These are phyloP conservation scores for Camelina hispida DNA, from an alignment of 345 rosid species.

Conservation along the genomic window DNA sequence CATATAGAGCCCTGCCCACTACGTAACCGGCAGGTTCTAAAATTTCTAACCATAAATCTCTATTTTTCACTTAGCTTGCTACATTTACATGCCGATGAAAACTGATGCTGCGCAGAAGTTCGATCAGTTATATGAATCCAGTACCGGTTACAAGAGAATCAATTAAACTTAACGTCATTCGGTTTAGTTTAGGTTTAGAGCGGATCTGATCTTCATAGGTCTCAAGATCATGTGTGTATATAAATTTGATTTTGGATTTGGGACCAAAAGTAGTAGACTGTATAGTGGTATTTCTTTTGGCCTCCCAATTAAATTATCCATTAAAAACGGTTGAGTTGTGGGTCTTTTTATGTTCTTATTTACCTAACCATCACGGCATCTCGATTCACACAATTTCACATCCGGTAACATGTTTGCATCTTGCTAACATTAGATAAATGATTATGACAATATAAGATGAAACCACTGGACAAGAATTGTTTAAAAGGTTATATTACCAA, in stretches of 20 bases:
- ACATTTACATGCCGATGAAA: neutral
- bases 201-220: constrained; percentile 7
- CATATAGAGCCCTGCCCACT: constrained; percentile 19
- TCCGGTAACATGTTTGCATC: neutral
- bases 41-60: neutral
- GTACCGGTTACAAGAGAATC: neutral
- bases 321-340: constrained; percentile 28
- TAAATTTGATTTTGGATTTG: neutral
- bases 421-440: too few species aligned
- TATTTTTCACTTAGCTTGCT: neutral
- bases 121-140: neutral
- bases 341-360: constrained; percentile 23
- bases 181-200: constrained; percentile 17
- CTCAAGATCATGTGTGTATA: constrained; percentile 32
- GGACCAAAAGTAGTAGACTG: constrained; percentile 8
- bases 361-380: constrained; percentile 43
- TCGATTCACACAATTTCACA: neutral
- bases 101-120: neutral
- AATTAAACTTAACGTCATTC: neutral
- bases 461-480: too few species aligned
- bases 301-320: constrained; percentile 29
- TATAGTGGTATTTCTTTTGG: constrained; percentile 13
- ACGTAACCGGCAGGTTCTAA: constrained; percentile 8
- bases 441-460: too few species aligned
- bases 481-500: too few species aligned